Conservation (phyloP, 805 yeast species). For the Myxozyma sirexii region DNA sequence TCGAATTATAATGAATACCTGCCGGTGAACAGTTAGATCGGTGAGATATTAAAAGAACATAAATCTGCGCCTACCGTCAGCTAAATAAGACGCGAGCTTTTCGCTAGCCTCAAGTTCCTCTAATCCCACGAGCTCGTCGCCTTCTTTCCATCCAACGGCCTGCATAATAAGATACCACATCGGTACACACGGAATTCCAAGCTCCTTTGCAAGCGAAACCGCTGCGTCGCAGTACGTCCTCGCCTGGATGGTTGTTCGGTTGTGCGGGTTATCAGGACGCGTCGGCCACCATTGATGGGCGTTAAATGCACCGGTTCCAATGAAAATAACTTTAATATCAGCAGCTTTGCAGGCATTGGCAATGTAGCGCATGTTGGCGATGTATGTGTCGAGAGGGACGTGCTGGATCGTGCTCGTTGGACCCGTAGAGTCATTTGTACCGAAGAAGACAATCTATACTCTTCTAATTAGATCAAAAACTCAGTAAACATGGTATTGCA, state of each 20-base stretch:
- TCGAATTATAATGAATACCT: constrained; percentile 64
- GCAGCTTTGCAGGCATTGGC: constrained; percentile 47
- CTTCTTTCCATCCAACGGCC: constrained; percentile 48
- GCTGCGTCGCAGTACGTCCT: constrained; percentile 57
- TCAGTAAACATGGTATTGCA: constrained; percentile 11
- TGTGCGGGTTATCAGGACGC: constrained; percentile 9
- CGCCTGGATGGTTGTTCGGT: constrained; percentile 52
- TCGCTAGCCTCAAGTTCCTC: constrained; percentile 11
- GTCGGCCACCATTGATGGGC: constrained; percentile 22
- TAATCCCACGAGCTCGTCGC: constrained; percentile 23
- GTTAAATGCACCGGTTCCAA: constrained; percentile 32
- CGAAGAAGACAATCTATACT: constrained; percentile 67
- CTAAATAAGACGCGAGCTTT: constrained; percentile 15
- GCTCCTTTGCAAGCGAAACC: constrained; percentile 48
- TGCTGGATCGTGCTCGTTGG: constrained; percentile 46
- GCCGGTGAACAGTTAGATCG: neutral
- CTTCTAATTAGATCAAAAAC: neutral
- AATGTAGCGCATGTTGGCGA: constrained; percentile 52
- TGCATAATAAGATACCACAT: constrained; percentile 51
- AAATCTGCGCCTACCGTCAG: constrained; percentile 19
- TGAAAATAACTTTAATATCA: constrained; percentile 24
- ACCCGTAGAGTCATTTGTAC: constrained; percentile 72
- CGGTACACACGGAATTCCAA: constrained; percentile 61
- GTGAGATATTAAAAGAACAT: constrained; percentile 40
- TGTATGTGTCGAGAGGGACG: constrained; percentile 56